Conservation (phyloP, 306 rosid genomes). For the Citrullus mucosospermus region DNA sequence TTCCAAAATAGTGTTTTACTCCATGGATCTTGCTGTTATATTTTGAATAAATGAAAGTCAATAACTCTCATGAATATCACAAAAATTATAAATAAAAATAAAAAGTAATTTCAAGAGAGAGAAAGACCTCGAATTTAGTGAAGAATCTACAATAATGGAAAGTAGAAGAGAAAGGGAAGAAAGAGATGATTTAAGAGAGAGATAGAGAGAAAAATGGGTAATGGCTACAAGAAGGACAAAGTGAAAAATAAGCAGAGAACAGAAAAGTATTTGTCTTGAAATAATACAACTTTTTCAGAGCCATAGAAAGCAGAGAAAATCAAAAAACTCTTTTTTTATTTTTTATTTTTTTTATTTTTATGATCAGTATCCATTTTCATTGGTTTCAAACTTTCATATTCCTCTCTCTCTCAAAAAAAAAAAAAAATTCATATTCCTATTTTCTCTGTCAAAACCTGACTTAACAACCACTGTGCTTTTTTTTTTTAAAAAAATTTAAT, state of each 20-base stretch:
- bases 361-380: constrained; percentile 4
- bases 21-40: not conserved
- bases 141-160: constrained; percentile 8
- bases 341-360: not conserved
- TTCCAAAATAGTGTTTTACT: not conserved
- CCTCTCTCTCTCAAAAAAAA: no score
- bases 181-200: not conserved
- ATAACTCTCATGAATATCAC: not conserved
- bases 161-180: not conserved
- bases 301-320: constrained; percentile 6
- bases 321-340: not conserved
- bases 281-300: constrained; percentile 8
- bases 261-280: not conserved
- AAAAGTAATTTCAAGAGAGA: not conserved
- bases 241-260: not conserved
- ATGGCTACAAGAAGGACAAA: not conserved
- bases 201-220: not conserved
- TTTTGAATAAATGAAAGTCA: not conserved
- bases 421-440: not conserved
- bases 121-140: constrained; percentile 1
- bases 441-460: constrained; percentile 6
- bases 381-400: constrained; percentile 9
- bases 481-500: no score
- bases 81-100: not conserved
- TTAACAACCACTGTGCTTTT: not conserved